Conservation (phyloP, 2,329 filamentous ascomycete species). For the Paecilomyces niveus region DNA sequence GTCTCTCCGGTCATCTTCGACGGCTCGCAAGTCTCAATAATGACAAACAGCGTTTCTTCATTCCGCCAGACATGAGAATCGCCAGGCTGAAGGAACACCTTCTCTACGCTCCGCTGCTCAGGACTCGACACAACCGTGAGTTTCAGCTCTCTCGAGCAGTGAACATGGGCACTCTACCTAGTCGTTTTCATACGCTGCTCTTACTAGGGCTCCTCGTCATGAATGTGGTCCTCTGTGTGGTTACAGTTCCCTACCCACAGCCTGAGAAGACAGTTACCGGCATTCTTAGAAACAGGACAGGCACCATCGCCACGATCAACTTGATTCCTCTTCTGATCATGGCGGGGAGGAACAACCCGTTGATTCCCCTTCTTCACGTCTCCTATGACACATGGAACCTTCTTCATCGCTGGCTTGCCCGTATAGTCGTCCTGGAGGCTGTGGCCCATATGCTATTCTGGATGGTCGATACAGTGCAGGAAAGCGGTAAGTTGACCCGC, state of each 20-base stretch:
- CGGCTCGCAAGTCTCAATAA: slow-evolving; percentile 70
- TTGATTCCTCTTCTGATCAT: slow-evolving; percentile 81
- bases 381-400: slow-evolving; percentile 95
- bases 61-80: slow-evolving; percentile 49
- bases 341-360: slow-evolving; percentile 82
- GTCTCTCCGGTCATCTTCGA: slow-evolving; percentile 61
- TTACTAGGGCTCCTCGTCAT: slow-evolving; percentile 34
- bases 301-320: slow-evolving; percentile 76
- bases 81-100: slow-evolving; percentile 64
- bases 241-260: slow-evolving; percentile 35
- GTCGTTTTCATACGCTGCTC: slow-evolving; percentile 38
- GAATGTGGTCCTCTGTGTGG: slow-evolving; percentile 45
- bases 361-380: slow-evolving; percentile 71
- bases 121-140: slow-evolving; percentile 38
- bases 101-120: slow-evolving; percentile 40
- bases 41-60: slow-evolving; percentile 73
- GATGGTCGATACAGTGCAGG: slow-evolving; percentile 59
- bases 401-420: slow-evolving; percentile 72
- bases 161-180: slow-evolving; percentile 41
- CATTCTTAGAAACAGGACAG: slow-evolving; percentile 49
- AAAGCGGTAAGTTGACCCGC: slow-evolving; percentile 43
- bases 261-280: slow-evolving; percentile 25
- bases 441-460: slow-evolving; percentile 63
- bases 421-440: slow-evolving; percentile 61
- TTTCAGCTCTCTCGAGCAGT: slow-evolving; percentile 37